Base-by-base conservation (phyloP, 73 alveolate genomes). In the Symbiodinium natans region DNA sequence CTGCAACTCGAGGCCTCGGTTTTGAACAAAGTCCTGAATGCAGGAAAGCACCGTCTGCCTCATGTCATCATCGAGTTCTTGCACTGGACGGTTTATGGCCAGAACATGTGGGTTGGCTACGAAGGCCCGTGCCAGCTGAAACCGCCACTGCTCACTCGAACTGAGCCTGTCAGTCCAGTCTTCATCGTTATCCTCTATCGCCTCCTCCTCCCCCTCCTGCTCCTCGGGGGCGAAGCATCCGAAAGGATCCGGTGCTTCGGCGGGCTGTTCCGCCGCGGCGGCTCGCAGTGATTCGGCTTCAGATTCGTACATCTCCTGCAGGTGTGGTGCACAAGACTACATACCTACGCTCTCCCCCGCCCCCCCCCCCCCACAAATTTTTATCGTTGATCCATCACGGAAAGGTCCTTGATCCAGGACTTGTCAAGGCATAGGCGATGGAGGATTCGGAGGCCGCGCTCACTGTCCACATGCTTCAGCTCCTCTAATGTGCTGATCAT, bases 1-100 rank as follows among this genome's bases (percentile, higher is more conserved):
- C 15, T 77, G n/a, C 29, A 77, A 13, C 46, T 77, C 87, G 52
- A 77, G 10, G n/a, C 87, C 87, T 77, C 46, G n/a, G 54, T 77
- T 31, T 3, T 36, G 54, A n/a, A 34, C 11, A 36, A 77, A 77
- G 27, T 77, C 87, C 10, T 39, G 9, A 13, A 77, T 21, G 52
- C 41, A 39, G 15, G 87, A 77, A 46, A 77, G 52, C 34, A 77
- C 46, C 19, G 46, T 23, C 34, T 63, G 40, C 77, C 77, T 63
- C 77, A 63, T 63, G 36, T 63, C 77, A 11, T 63, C 77, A 25
- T 63, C 77, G 15, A 63, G 77, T 1, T 63, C 77, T 63, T 63
- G 77, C 17, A 63, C 77, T 21, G 77, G 77, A 17, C 77, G 77
- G 36, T 27, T 63, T 31, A 63, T 63, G 29, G 77, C 77, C 36